Conservation (phyloP, 257 asterid genomes). For the Primulina tabacum region DNA sequence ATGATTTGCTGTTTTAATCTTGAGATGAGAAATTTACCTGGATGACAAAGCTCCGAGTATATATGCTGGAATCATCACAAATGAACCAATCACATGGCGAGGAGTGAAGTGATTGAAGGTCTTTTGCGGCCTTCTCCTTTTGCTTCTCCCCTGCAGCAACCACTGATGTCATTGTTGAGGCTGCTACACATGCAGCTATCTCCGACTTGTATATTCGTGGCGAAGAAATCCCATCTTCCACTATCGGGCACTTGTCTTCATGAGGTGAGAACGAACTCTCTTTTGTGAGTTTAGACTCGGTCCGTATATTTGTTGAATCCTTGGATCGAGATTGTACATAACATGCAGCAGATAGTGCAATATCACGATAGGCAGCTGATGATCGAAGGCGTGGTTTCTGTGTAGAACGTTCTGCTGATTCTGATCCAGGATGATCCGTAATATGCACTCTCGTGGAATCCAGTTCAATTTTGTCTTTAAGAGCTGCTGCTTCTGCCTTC, state of each 20-base stretch:
- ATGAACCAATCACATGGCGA: slow-evolving; percentile 93
- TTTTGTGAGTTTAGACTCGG: slow-evolving; percentile 24
- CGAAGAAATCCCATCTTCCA: slow-evolving; percentile 24
- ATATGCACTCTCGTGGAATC: slow-evolving; percentile 31
- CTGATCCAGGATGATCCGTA: slow-evolving; percentile 17
- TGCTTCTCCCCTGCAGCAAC: slow-evolving; percentile 78
- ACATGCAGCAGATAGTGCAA: slow-evolving; percentile 80
- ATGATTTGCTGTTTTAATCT: background rate
- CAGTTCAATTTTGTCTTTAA: slow-evolving; percentile 37
- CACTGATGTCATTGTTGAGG: slow-evolving; percentile 82
- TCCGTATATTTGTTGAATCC: slow-evolving; percentile 32
- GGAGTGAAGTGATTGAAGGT: slow-evolving; percentile 76
- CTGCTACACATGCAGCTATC: slow-evolving; percentile 75
- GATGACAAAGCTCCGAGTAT: slow-evolving; percentile 70
- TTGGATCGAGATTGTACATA: slow-evolving; percentile 57
- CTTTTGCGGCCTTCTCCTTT: slow-evolving; percentile 73
- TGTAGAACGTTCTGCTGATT: slow-evolving; percentile 17
- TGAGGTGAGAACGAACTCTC: background rate
- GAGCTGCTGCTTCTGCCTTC: slow-evolving; percentile 60
- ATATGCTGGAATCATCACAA: slow-evolving; percentile 65
- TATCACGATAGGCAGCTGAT: slow-evolving; percentile 57
- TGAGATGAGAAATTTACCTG: slow-evolving; percentile 46
- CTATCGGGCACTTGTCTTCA: slow-evolving; percentile 13
- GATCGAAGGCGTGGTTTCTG: slow-evolving; percentile 32
- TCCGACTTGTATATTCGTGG: slow-evolving; percentile 39